Conservation (phyloP, 345 rosid genomes). For the Camelina sativa region DNA sequence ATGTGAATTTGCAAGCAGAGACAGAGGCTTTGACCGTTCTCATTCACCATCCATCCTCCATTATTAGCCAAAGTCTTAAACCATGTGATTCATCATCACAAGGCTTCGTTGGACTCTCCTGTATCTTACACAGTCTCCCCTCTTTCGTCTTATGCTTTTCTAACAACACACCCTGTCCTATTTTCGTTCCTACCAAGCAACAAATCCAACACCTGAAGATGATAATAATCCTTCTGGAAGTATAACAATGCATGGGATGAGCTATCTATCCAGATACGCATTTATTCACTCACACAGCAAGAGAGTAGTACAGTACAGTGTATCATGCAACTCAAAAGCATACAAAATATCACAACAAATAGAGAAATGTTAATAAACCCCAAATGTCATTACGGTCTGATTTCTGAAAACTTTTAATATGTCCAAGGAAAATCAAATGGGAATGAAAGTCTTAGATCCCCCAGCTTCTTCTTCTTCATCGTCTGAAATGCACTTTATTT, state of each 20-base stretch:
- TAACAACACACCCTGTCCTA: not conserved
- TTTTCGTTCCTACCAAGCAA: not conserved
- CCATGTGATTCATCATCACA: conserved; percentile 40
- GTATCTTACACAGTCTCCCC: conserved; percentile 18
- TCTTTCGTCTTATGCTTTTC: not conserved
- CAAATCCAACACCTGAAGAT: conserved; percentile 26
- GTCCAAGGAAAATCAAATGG: conserved; percentile 34
- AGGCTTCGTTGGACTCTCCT: conserved; percentile 33
- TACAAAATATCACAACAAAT: conserved; percentile 18
- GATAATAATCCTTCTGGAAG: not conserved
- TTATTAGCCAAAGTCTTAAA: conserved; percentile 32
- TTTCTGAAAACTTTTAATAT: conserved; percentile 35
- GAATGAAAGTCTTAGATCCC: conserved; percentile 3
- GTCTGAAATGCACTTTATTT: conserved; percentile 39
- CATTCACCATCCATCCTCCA: conserved; percentile 36
- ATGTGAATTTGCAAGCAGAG: conserved; percentile 45
- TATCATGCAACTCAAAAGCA: conserved; percentile 31
- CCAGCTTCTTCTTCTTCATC: conserved; percentile 26
- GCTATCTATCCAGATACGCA: not conserved
- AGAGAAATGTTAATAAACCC: conserved; percentile 8
- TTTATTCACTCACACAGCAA: conserved; percentile 26
- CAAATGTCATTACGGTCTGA: conserved; percentile 16
- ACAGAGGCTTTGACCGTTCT: conserved; percentile 43
- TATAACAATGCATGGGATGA: conserved; percentile 16
- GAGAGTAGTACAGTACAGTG: conserved; percentile 1